Base-by-base conservation (phyloP, 495 filamentous ascomycete genomes). In the Aspergillus ellipticus region DNA sequence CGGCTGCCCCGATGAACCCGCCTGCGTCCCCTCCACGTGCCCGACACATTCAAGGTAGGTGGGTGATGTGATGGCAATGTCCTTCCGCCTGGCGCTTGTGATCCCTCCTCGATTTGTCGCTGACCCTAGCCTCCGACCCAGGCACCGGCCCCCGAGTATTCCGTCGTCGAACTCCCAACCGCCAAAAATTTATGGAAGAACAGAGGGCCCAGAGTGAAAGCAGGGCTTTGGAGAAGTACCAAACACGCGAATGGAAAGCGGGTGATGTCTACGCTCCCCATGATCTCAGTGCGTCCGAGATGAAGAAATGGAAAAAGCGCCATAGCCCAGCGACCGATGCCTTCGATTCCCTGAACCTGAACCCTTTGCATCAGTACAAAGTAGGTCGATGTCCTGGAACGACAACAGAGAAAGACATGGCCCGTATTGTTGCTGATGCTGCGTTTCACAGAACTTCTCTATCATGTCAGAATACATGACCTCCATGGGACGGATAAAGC, bases 191-290 rank as follows among this genome's bases (percentile, higher is more conserved):
- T 54, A 54, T 73, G 16, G 69, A 75, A 58, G 70, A 78, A 6
- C 69, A 74, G 48, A 75, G 68, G 58, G 55, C 63, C 6, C 67
- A 69, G 54, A 64, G 55, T 17, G 74, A 78, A 51, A 74, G 70
- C 54, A 63, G 66, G 42, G 62, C 60, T 20, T 49, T 79, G 42
- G 69, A 75, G 57, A 67, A 42, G 55, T 76, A 68, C 49, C 66
- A 74, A 48, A 60, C 67, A 21, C 69, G 90, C 49, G 76, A 80
- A 16, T 97, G 85, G 83, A 74, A 71, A 60, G 58, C 71, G 9
- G 94, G 94, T 65, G 92, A 96, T 68, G 77, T 95, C 45, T 97
- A 97, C 70, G 81, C 92, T 39, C 95, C 95, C 39, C 88, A 91
- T 68, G 94, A 98, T 77, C 72, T 98, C 51, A 85, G 81, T 54